phyloP scores from a whole-genome alignment of 495 filamentous ascomycete genomes.

The Echria macrotheca region DNA sequence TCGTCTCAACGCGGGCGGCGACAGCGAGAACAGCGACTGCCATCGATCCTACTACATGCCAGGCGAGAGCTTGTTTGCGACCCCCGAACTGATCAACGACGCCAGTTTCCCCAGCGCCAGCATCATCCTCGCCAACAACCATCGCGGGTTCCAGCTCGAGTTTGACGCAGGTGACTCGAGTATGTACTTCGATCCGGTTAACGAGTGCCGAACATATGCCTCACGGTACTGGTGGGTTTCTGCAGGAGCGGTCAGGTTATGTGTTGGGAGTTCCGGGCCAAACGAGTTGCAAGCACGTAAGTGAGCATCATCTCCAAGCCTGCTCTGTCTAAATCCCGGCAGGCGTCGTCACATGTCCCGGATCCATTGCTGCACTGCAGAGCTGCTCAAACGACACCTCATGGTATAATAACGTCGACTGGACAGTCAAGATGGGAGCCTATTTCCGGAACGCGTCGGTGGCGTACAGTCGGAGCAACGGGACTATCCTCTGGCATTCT shows the following conservation, averaged over 20 bases:
- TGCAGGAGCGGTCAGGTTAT: slow-evolving; percentile 9
- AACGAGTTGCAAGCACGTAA: slow-evolving; percentile 9
- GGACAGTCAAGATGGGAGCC: slow-evolving; percentile 4
- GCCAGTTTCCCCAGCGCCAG: slow-evolving; percentile 10
- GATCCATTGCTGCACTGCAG: neutral
- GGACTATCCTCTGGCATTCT: slow-evolving; percentile 1
- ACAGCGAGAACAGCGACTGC: neutral
- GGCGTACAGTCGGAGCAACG: slow-evolving; percentile 5
- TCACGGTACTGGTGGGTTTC: slow-evolving; percentile 1
- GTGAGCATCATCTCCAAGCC: neutral
- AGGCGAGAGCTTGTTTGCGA: slow-evolving; percentile 3
- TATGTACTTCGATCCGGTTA: slow-evolving; percentile 2
- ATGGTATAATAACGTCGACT: slow-evolving; percentile 8
- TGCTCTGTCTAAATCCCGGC: too few relatives aligned
- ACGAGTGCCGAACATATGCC: slow-evolving; percentile 12
- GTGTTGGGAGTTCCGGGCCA: slow-evolving; percentile 3
- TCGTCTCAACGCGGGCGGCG: slow-evolving; percentile 1
- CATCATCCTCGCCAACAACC: slow-evolving; percentile 9
- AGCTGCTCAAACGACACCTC: slow-evolving; percentile 4
- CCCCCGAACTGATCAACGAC: slow-evolving; percentile 6
- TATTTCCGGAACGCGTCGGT: slow-evolving; percentile 3
- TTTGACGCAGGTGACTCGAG: slow-evolving; percentile 11
- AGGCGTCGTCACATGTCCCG: slow-evolving; percentile 8
- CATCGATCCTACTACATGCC: slow-evolving; percentile 10
- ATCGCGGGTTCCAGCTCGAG: slow-evolving; percentile 10